Evolutionary conservation across 2,329 filamentous ascomycete species (phyloP), one percentile per base, ranked within the genome.

Genomic region (Fusarium ambrosium): DNA sequence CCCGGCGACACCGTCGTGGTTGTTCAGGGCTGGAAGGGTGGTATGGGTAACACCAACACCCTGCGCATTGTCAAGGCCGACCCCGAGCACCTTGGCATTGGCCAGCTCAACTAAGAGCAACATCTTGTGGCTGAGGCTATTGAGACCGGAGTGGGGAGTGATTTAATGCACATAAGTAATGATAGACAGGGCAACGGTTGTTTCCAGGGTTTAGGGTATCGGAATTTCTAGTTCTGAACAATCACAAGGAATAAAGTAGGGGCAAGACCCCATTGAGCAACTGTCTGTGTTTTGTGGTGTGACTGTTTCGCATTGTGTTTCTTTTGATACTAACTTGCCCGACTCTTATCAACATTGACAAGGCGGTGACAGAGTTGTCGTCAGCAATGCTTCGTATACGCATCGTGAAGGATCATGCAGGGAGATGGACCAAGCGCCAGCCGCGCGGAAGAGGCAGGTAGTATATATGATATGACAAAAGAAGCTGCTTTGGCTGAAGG

Each of bases 11-110:
- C 91, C 36, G 91, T 97, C 66, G 90, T 97, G 72, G 94, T 95
- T 78, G 94, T 97, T 43, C 94, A 97, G 86, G 94, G 94, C 86
- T 97, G 94, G 94, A 93, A 94, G 87, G 94, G 94, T 80, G 94
- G 94, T 79, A 94, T 95, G 92, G 94, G 94, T 80, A 94, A 97
- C 88, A 97, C 94, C 83, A 97, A 97, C 89, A 97, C 94, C 51
- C 85, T 91, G 78, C 89, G 89, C 70, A 90, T 91, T 70, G 89
- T 91, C 82, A 90, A 89, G 84, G 89, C 89, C 56, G 88, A 91
- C 80, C 85, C 87, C 22, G 85, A 89, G 78, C 86, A 89, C 82
- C 87, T 91, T 59, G 89, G 89, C 68, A 86, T 91, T 76, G 89
- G 88, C 53, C 82, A 88, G 80, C 75, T 79, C 64, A 76, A 77